phyloP scores from a whole-genome alignment of 192 early-diverging fungal species.

The Podochytrium sp. region DNA sequence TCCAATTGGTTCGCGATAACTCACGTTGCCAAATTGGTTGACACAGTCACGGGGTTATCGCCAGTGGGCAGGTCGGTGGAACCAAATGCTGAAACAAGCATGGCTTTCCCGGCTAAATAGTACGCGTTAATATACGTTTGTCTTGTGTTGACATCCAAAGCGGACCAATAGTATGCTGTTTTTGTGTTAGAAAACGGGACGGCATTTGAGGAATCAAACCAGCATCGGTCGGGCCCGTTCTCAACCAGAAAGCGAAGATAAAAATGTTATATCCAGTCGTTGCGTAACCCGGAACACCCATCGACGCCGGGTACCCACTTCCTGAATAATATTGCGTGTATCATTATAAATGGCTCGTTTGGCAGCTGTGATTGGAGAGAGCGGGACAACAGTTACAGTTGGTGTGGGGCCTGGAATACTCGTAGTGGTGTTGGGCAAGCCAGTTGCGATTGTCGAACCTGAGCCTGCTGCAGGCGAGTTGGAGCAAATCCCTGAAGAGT shows the following conservation, averaged over 20 bases:
- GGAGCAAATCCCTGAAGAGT: too few relatives aligned
- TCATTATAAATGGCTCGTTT: conserved; percentile 43
- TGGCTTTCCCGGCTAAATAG: conserved; percentile 37
- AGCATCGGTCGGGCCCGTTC: conserved; percentile 29
- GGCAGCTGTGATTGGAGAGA: conserved; percentile 18
- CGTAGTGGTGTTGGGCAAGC: too few relatives aligned
- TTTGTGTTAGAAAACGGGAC: too few relatives aligned
- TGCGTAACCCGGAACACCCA: conserved; percentile 34
- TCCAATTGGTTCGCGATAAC: conserved; percentile 38
- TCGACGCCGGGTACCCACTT: background rate
- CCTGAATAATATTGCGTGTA: conserved; percentile 6
- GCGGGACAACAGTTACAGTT: too few relatives aligned
- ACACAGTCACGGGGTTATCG: conserved; percentile 32
- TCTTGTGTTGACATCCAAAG: conserved; percentile 31
- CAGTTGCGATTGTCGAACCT: too few relatives aligned
- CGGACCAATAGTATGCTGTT: conserved; percentile 38
- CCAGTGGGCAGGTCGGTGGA: conserved; percentile 39
- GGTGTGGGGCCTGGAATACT: too few relatives aligned
- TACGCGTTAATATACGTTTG: conserved; percentile 26
- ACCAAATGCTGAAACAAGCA: conserved; percentile 44
- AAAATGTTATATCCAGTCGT: conserved; percentile 38
- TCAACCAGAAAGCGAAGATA: conserved; percentile 43
- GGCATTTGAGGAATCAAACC: too few relatives aligned
- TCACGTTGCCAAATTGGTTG: conserved; percentile 35
- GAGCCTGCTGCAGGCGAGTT: too few relatives aligned